Percentiles rank a stretch among this genome's conserved stretches.
Evolutionary conservation across 225 moss, liverwort and hornwort species (phyloP).

Genomic region (Physcomitrellopsis africana): DNA sequence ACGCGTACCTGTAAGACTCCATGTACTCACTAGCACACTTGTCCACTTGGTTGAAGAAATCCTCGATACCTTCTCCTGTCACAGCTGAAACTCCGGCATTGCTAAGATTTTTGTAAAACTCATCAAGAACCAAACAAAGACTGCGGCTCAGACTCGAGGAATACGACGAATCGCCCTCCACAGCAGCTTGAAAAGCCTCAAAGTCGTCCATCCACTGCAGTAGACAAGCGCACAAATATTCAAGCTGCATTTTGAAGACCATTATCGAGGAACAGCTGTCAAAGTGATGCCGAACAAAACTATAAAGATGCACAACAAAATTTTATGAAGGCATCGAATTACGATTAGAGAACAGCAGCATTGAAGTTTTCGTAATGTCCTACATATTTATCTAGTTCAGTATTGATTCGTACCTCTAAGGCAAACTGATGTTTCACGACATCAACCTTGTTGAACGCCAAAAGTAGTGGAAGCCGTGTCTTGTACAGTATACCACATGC

Average conservation of each 20-base stretch:
- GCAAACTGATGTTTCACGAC: conserved; percentile 88
- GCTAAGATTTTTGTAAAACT: conserved; percentile 90
- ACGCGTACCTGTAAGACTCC: conserved; percentile 76
- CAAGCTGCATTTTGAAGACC: background rate
- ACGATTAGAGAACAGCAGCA: background rate
- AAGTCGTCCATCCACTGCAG: conserved; percentile 98
- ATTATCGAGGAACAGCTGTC: background rate
- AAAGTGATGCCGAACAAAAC: background rate
- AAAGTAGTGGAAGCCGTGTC: conserved; percentile 82
- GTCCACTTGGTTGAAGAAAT: conserved; percentile 73
- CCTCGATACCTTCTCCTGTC: conserved; percentile 74
- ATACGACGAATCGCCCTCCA: conserved; percentile 91
- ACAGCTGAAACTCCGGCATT: conserved; percentile 87
- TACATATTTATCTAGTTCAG: background rate
- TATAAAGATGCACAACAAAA: background rate
- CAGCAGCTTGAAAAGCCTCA: conserved; percentile 83
- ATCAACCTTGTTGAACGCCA: conserved; percentile 93
- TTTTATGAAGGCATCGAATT: background rate
- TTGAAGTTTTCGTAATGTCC: background rate
- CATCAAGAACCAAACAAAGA: conserved; percentile 89
- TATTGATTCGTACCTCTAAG: conserved; percentile 56
- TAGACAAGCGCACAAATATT: conserved; percentile 13
- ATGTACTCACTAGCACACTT: conserved; percentile 72
- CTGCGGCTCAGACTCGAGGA: conserved; percentile 90
- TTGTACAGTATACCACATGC: conserved; percentile 95